Evolutionary conservation across 2,329 filamentous ascomycete genomes (phyloP).

Genomic region (Calonectria hongkongensis): DNA sequence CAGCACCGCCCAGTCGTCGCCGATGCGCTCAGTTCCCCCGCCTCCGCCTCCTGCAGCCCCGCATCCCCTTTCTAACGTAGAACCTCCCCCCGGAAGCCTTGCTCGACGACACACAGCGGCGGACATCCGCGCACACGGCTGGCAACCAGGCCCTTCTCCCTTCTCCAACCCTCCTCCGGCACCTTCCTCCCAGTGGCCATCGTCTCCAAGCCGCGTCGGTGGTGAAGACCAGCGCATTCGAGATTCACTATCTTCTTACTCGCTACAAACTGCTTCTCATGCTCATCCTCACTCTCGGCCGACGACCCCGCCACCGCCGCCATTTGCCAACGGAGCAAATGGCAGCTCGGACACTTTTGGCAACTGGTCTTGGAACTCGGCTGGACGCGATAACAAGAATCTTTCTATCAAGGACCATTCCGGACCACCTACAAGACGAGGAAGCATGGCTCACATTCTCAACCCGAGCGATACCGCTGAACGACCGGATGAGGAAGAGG

Average conservation of each 20-base stretch:
- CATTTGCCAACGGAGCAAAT: conserved; percentile 67
- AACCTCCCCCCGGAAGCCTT: conserved; percentile 80
- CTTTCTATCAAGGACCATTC: conserved; percentile 73
- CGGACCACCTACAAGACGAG: conserved; percentile 73
- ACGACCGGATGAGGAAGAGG: conserved; percentile 74
- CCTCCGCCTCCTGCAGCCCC: conserved; percentile 79
- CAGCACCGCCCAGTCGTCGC: conserved; percentile 79
- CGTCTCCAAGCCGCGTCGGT: conserved; percentile 70
- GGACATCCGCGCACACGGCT: conserved; percentile 93
- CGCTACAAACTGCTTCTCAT: conserved; percentile 67
- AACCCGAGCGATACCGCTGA: conserved; percentile 76
- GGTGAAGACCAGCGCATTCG: conserved; percentile 74
- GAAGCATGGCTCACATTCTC: conserved; percentile 79
- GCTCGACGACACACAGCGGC: conserved; percentile 93
- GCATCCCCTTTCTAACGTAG: conserved; percentile 79
- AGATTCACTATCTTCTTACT: conserved; percentile 75
- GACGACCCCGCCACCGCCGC: conserved; percentile 71
- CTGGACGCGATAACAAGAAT: conserved; percentile 69
- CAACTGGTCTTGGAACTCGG: conserved; percentile 74
- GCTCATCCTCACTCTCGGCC: conserved; percentile 69
- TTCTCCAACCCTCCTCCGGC: conserved; percentile 69
- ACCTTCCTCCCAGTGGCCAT: conserved; percentile 71
- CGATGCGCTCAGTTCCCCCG: conserved; percentile 79
- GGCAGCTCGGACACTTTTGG: conserved; percentile 68
- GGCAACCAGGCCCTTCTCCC: conserved; percentile 79